A percentile compares a stretch with the other conserved stretches of the same genome.
These are phyloP conservation scores for Canna indica DNA, from an alignment of 176 grass and related monocot species.

Conservation along the genomic window DNA sequence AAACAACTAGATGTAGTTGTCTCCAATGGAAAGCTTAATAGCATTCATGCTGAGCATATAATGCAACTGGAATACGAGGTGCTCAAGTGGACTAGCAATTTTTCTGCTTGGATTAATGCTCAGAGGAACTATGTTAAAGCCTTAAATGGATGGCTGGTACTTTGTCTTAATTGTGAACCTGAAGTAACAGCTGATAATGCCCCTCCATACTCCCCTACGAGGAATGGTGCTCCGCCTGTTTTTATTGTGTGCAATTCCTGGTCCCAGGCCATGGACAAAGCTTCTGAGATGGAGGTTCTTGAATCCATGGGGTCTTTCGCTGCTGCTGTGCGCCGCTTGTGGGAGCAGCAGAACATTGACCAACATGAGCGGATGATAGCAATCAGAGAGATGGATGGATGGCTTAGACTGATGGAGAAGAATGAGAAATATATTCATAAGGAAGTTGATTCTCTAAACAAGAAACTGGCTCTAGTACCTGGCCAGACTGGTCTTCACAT, in stretches of 20 bases:
- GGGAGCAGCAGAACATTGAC: constrained; percentile 56
- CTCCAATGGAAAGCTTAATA: constrained; percentile 20
- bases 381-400: constrained; percentile 64
- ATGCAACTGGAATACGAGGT: constrained; percentile 75
- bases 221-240: constrained; percentile 56
- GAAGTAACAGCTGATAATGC: constrained; percentile 38
- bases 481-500: constrained; percentile 27
- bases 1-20: constrained; percentile 35
- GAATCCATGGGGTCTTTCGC: constrained; percentile 57
- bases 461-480: constrained; percentile 46
- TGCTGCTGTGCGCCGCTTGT: constrained; percentile 33
- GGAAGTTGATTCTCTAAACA: constrained; percentile 57
- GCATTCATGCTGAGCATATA: constrained; percentile 7
- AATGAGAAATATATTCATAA: constrained; percentile 52
- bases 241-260: constrained; percentile 75
- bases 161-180: constrained; percentile 55
- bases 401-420: constrained; percentile 46
- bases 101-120: constrained; percentile 68
- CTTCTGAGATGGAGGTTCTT: constrained; percentile 61
- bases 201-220: constrained; percentile 48
- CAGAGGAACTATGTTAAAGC: constrained; percentile 70
- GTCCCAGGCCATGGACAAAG: constrained; percentile 63
- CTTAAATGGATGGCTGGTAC: constrained; percentile 68
- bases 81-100: constrained; percentile 73
- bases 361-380: constrained; percentile 32